A percentile compares a stretch with the other conserved stretches of the same genome.
Conservation (phyloP, 768 basidiomycete genomes). For the Boletus huronensis region DNA sequence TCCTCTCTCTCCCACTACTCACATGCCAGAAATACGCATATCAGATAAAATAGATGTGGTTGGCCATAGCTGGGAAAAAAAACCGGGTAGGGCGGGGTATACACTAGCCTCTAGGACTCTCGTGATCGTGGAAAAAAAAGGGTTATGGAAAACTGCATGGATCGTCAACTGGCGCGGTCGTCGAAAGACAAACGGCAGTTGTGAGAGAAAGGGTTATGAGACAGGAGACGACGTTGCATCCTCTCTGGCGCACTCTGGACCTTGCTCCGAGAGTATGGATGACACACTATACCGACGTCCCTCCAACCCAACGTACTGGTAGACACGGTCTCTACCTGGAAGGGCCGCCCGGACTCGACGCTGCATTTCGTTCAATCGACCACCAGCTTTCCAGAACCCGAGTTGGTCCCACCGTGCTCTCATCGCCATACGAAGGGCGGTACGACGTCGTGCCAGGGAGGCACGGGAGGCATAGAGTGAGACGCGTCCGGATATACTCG, state of each 20-base stretch:
- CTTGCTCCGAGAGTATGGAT: neutral
- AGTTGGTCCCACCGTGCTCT: conserved; percentile 31
- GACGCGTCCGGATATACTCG: conserved; percentile 1
- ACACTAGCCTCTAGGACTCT: conserved; percentile 1
- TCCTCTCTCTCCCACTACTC: conserved; percentile 1
- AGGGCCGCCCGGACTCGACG: conserved; percentile 29
- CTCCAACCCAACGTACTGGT: conserved; percentile 32
- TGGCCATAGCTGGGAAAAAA: conserved; percentile 7
- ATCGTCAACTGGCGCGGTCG: conserved; percentile 10
- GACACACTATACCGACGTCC: neutral
- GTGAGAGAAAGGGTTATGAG: conserved; percentile 12
- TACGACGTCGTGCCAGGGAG: conserved; percentile 27
- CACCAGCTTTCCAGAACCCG: conserved; percentile 23
- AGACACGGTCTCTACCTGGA: conserved; percentile 27
- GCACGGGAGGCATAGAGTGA: conserved; percentile 16
- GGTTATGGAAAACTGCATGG: neutral
- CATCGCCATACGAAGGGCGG: conserved; percentile 26
- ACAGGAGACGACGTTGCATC: neutral
- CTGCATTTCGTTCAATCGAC: conserved; percentile 27
- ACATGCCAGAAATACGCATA: conserved; percentile 7
- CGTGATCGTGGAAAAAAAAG: conserved; percentile 1
- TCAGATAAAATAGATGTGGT: conserved; percentile 17
- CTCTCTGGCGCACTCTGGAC: neutral
- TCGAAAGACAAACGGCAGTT: conserved; percentile 13
- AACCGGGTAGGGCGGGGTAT: conserved; percentile 2